Evolutionary conservation across 257 asterid genomes (phyloP), one percentile per base, ranked within the genome.

Genomic region (Nicotiana paniculata): DNA sequence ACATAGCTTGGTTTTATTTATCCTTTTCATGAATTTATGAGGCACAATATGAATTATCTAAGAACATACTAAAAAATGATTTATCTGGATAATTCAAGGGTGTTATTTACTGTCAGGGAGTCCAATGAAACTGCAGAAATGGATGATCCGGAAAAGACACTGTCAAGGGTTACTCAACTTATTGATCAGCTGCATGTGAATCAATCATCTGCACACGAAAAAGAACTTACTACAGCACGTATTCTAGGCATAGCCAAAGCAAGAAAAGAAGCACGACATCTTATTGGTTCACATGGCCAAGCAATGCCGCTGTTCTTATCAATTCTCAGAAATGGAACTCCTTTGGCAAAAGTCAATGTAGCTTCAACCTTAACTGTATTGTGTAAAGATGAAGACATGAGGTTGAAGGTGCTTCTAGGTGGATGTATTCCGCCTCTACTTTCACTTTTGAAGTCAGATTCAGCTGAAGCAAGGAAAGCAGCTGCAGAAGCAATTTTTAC

Each of bases 341-440:
- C 70, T 57, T 81, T 81, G 67, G 97, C 97, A 81, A 93, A 91
- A 84, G 46, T 85, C 75, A 95, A 93, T 68, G 96, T 91, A 65
- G 97, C 98, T 58, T 84, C 90, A 33, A 92, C 91, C 8, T 86
- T 95, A 79, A 85, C 90, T 81, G 93, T 90, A 82, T 86, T 95
- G 82, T 90, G 97, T 66, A 95, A 84, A 85, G 96, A 91, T 79
- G 93, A 92, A 32, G 98, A 95, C 81, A 87, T 93, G 81, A 83
- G 97, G 83, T 81, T 92, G 72, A 95, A 92, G 88, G 97, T 95
- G 78, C 95, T 95, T 83, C 89, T 95, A 48, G 97, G 98, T 77
- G 98, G 98, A 81, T 95, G 97, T 85, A 83, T 93, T 84, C 98
- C 97, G 1, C 96, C 97, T 43, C 86, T 95, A 64, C 93, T 95